phyloP scores from a whole-genome alignment of 2,329 filamentous ascomycete genomes.

The Curvularia hawaiiensis region DNA sequence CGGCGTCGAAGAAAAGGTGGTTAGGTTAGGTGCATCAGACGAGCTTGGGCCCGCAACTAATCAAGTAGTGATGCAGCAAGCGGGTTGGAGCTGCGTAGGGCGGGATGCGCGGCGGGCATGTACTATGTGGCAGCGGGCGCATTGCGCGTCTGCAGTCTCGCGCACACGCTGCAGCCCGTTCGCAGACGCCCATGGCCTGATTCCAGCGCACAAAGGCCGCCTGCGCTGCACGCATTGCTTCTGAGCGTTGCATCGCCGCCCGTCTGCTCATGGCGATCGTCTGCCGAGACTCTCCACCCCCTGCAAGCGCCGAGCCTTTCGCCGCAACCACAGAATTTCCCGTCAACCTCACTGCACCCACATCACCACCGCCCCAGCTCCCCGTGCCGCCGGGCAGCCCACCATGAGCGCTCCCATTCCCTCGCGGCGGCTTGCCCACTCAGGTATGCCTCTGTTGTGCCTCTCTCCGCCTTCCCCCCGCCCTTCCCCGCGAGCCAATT shows the following conservation, averaged over 20 bases:
- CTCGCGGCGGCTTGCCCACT: slow-evolving; percentile 63
- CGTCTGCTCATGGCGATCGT: slow-evolving; percentile 16
- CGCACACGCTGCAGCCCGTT: slow-evolving; percentile 4
- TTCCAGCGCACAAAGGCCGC: slow-evolving; percentile 6
- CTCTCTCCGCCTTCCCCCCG: background rate
- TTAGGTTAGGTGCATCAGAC: slow-evolving; percentile 22
- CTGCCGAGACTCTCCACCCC: slow-evolving; percentile 16
- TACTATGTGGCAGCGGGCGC: slow-evolving; percentile 5
- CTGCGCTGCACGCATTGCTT: slow-evolving; percentile 18
- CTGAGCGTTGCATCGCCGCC: slow-evolving; percentile 17
- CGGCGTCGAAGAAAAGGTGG: slow-evolving; percentile 32
- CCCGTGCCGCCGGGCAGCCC: slow-evolving; percentile 30
- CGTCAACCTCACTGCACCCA: slow-evolving; percentile 13
- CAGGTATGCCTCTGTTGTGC: slow-evolving; percentile 56
- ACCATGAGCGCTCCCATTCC: slow-evolving; percentile 70
- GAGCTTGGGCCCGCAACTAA: slow-evolving; percentile 34
- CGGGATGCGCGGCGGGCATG: background rate
- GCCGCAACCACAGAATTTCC: slow-evolving; percentile 26
- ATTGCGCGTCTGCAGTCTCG: slow-evolving; percentile 4
- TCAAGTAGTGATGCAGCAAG: slow-evolving; percentile 28
- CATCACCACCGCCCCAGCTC: slow-evolving; percentile 27
- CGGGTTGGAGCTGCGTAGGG: slow-evolving; percentile 16
- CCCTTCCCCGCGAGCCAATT: background rate
- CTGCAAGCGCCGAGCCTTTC: slow-evolving; percentile 16
- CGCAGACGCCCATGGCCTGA: background rate